phyloP scores from a whole-genome alignment of 305 asterid genomes.

The Euphrasia arctica region DNA sequence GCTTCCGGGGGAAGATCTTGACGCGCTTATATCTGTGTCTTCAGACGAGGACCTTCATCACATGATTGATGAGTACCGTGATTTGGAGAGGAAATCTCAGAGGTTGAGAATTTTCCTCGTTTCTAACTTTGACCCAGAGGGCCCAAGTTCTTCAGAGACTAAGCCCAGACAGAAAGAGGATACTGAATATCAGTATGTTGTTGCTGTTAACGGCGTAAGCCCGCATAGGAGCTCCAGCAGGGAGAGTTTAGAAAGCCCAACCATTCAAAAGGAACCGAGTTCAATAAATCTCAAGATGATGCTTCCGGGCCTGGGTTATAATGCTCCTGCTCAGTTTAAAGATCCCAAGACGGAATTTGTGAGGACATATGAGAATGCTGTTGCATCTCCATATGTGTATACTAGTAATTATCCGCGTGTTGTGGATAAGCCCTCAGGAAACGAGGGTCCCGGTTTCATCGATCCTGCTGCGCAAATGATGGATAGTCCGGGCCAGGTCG shows the following conservation, averaged over 20 bases:
- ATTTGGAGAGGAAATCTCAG: slow-evolving; percentile 63
- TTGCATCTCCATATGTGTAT: slow-evolving; percentile 30
- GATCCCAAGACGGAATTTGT: slow-evolving; percentile 33
- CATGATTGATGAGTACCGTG: slow-evolving; percentile 92
- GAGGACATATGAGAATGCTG: slow-evolving; percentile 34
- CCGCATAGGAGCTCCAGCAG: slow-evolving; percentile 57
- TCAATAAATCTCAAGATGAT: neutral
- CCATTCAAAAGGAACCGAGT: slow-evolving; percentile 39
- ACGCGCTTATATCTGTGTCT: slow-evolving; percentile 80
- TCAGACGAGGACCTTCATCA: slow-evolving; percentile 90
- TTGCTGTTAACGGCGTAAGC: slow-evolving; percentile 68
- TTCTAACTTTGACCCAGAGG: slow-evolving; percentile 51
- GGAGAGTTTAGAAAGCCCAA: slow-evolving; percentile 54
- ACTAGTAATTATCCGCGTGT: slow-evolving; percentile 26
- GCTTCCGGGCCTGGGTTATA: neutral
- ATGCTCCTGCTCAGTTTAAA: slow-evolving; percentile 35
- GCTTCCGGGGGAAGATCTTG: slow-evolving; percentile 94
- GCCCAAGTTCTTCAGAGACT: slow-evolving; percentile 49
- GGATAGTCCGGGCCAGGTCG: slow-evolving; percentile 25
- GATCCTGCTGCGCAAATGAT: slow-evolving; percentile 29
- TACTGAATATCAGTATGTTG: slow-evolving; percentile 59
- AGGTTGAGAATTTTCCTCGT: slow-evolving; percentile 73
- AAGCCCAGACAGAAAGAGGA: slow-evolving; percentile 46
- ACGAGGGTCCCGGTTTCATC: slow-evolving; percentile 29
- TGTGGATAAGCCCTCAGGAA: slow-evolving; percentile 22